Percentiles rank a stretch among this genome's conserved stretches.
phyloP scores from a whole-genome alignment of 1,139 yeast species.

The Debaryomyces nepalensis region DNA sequence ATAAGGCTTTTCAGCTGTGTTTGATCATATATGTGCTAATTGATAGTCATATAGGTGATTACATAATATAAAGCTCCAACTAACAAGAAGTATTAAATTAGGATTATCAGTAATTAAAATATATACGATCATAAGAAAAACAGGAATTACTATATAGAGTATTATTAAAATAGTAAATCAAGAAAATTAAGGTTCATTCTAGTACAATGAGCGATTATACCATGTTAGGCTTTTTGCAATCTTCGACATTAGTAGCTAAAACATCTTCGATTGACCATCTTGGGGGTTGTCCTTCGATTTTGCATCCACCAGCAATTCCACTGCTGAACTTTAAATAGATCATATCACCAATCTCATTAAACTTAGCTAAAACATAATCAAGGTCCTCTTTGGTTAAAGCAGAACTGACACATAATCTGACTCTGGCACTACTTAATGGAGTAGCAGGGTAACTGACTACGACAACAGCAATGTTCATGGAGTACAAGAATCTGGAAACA shows the following conservation, averaged over 20 bases:
- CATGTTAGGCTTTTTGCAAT: constrained; percentile 53
- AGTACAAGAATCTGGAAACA: constrained; percentile 79
- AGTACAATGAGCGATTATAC: background rate
- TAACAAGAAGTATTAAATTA: background rate
- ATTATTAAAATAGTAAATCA: background rate
- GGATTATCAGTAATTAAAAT: constrained; percentile 7
- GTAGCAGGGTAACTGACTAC: constrained; percentile 98
- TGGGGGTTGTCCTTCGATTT: constrained; percentile 61
- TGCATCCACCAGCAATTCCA: constrained; percentile 72
- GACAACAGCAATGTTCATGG: constrained; percentile 86
- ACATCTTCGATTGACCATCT: constrained; percentile 82
- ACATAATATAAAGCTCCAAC: constrained; percentile 4
- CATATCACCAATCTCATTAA: constrained; percentile 80
- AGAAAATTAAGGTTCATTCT: background rate
- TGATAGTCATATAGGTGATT: constrained; percentile 5
- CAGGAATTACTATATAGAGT: constrained; percentile 3
- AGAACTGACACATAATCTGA: constrained; percentile 89
- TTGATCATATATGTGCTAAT: background rate
- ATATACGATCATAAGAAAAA: constrained; percentile 1
- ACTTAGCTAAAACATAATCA: constrained; percentile 73
- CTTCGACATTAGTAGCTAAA: constrained; percentile 71
- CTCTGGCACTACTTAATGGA: constrained; percentile 86
- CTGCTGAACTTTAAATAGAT: constrained; percentile 77
- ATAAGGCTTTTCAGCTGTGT: too few relatives aligned
- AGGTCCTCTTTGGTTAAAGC: constrained; percentile 93